Conservation (phyloP, 805 yeast species). For the Hanseniaspora nectarophila region DNA sequence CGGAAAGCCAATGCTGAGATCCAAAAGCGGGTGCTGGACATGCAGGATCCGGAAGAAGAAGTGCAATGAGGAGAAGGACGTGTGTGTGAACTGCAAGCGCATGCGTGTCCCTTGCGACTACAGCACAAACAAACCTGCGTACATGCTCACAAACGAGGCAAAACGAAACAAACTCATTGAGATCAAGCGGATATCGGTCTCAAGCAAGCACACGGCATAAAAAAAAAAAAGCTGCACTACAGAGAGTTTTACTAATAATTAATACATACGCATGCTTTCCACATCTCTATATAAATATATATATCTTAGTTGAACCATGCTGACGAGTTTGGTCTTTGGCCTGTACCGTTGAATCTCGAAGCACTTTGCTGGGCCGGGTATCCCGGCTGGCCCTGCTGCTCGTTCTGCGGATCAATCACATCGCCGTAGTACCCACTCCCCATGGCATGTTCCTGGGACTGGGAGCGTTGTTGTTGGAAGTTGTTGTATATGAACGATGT, state of each 20-base stretch:
- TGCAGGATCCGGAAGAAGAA: constrained; percentile 62
- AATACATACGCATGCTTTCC: no score
- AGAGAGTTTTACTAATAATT: no score
- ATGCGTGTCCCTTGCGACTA: constrained; percentile 51
- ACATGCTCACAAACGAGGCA: constrained; percentile 35
- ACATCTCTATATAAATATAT: no score
- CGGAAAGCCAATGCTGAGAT: constrained; percentile 28
- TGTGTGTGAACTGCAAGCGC: constrained; percentile 46
- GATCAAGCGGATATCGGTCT: constrained; percentile 38
- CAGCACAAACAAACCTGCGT: constrained; percentile 38
- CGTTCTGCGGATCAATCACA: background rate
- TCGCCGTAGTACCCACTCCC: background rate
- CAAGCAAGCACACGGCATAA: constrained; percentile 18
- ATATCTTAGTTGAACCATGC: constrained; percentile 3
- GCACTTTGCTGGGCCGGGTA: background rate
- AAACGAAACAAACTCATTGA: constrained; percentile 40
- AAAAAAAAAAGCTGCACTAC: background rate
- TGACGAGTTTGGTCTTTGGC: constrained; percentile 2
- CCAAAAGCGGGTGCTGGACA: constrained; percentile 66
- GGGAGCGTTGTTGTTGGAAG: background rate
- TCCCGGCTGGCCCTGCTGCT: background rate
- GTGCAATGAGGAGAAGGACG: constrained; percentile 56
- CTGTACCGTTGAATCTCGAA: background rate
- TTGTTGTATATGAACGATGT: background rate
- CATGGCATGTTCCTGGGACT: background rate